Conservation (phyloP, 2,329 filamentous ascomycete species). For the Fusarium heterosporum region DNA sequence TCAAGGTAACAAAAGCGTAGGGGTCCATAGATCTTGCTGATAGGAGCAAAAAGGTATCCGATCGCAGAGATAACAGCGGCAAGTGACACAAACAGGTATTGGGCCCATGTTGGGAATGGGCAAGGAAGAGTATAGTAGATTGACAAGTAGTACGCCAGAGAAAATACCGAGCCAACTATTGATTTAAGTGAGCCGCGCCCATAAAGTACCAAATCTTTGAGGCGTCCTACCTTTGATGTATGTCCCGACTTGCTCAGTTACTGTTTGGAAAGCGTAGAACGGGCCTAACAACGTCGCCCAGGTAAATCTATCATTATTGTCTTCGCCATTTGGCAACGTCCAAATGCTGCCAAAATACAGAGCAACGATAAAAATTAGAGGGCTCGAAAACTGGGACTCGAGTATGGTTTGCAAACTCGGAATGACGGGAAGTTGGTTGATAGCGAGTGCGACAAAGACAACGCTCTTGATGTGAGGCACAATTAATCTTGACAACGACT, state of each 20-base stretch:
- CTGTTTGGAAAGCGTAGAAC: slow-evolving; percentile 19
- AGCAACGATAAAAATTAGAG: slow-evolving; percentile 3
- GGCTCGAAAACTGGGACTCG: slow-evolving; percentile 18
- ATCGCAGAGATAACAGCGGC: neutral
- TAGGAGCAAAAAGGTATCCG: slow-evolving; percentile 20
- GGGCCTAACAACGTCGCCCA: slow-evolving; percentile 12
- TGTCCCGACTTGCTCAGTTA: slow-evolving; percentile 16
- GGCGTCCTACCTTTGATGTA: slow-evolving; percentile 15
- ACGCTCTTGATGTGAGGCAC: slow-evolving; percentile 27
- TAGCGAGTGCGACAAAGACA: slow-evolving; percentile 17
- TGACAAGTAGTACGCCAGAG: slow-evolving; percentile 17
- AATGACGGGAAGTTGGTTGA: slow-evolving; percentile 23
- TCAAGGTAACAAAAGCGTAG: slow-evolving; percentile 36
- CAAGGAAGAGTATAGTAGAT: slow-evolving; percentile 26
- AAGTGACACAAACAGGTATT: slow-evolving; percentile 10
- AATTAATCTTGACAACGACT: slow-evolving; percentile 22
- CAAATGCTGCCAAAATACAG: slow-evolving; percentile 22
- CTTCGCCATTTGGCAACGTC: slow-evolving; percentile 8
- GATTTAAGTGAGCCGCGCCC: neutral
- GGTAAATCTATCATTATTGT: rapidly evolving
- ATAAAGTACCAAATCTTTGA: too few species aligned
- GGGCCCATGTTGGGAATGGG: slow-evolving; percentile 18
- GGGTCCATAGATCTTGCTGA: slow-evolving; percentile 23
- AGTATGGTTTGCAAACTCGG: slow-evolving; percentile 1
- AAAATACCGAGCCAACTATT: slow-evolving; percentile 19